Conservation (phyloP, 768 basidiomycete species). For the Mycena alexandri region DNA sequence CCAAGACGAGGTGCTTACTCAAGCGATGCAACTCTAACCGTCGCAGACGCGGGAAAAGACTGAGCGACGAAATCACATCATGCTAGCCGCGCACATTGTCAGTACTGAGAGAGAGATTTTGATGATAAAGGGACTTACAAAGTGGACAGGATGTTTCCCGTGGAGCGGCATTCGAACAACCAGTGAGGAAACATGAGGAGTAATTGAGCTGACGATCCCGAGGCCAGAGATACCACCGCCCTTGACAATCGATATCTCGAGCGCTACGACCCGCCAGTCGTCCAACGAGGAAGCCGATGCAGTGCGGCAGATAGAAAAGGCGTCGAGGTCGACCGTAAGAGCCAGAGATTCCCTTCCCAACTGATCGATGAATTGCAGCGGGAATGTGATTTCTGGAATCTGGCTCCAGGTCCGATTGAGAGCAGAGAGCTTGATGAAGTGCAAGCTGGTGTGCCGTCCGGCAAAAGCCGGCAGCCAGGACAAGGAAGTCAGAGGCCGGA, state of each 20-base stretch:
- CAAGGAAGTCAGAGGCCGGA: neutral
- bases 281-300: neutral
- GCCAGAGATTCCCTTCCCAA: neutral
- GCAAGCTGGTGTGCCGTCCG: constrained; percentile 5
- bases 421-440: constrained; percentile 1
- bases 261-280: constrained; percentile 4
- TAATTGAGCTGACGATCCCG: neutral
- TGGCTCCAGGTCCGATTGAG: neutral
- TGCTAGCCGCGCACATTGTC: neutral
- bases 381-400: constrained; percentile 13
- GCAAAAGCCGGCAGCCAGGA: constrained; percentile 16
- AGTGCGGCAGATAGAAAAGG: constrained; percentile 18
- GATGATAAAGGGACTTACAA: neutral
- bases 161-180: neutral
- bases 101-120: neutral
- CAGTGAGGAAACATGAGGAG: constrained; percentile 2
- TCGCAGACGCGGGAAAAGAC: constrained; percentile 12
- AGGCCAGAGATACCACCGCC: constrained; percentile 6
- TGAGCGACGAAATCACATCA: constrained; percentile 3
- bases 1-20: neutral
- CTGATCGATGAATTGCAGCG: constrained; percentile 2
- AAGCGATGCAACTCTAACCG: constrained; percentile 12
- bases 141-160: neutral
- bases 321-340: neutral
- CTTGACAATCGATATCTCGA: constrained; percentile 4